phyloP scores from a whole-genome alignment of 192 early-diverging fungal species.

The Phlyctochytrium arcticum region DNA sequence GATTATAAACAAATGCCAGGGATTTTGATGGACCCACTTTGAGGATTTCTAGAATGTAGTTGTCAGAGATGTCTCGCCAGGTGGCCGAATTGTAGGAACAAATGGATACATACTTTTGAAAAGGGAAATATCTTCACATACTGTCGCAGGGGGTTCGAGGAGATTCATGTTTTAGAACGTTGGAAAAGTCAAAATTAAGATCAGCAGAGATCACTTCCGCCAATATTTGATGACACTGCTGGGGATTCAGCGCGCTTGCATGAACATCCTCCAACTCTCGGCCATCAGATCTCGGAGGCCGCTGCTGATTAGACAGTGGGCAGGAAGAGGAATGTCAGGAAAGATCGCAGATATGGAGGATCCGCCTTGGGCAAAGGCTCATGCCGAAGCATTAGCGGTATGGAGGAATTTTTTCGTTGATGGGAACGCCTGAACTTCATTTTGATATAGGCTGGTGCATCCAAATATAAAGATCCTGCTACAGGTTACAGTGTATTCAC shows the following conservation, averaged over 20 bases:
- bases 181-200: not conserved
- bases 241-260: no score
- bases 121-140: conserved; percentile 1
- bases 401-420: not conserved
- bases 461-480: conserved; percentile 60
- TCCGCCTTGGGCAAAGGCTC: not conserved
- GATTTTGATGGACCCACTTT: no score
- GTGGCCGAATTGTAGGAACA: no score
- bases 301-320: no score
- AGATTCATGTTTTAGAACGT: not conserved
- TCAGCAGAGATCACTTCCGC: not conserved
- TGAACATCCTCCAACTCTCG: no score
- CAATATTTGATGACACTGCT: no score
- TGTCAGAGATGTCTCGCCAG: no score
- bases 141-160: not conserved
- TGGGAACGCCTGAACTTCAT: not conserved
- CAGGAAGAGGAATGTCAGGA: no score
- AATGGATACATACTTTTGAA: conserved; percentile 12
- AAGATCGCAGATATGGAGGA: no score
- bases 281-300: no score
- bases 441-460: conserved; percentile 10
- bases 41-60: no score
- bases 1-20: no score
- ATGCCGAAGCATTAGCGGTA: not conserved
- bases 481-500: conserved; percentile 68